Evolutionary conservation across 2,329 filamentous ascomycete genomes (phyloP).

Genomic region (Colletotrichum musae): DNA sequence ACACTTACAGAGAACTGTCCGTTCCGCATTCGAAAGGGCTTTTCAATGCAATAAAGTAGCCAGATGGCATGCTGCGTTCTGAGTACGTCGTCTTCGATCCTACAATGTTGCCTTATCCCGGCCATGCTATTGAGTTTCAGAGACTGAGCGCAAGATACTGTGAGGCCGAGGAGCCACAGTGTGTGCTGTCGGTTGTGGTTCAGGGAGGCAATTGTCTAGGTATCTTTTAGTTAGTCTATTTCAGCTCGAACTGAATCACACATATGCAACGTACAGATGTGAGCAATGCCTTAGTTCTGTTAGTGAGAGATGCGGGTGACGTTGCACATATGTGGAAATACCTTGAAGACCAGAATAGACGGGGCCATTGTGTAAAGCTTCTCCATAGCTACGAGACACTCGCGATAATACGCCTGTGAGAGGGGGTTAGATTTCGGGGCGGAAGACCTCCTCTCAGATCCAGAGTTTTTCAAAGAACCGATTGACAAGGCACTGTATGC

Average conservation of each 20-base stretch:
- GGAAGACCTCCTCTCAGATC: too few species aligned
- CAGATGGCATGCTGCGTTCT: neutral
- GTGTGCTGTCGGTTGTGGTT: neutral
- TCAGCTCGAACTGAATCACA: neutral
- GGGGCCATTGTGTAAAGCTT: neutral
- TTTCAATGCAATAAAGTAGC: constrained; percentile 7
- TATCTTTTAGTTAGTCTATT: neutral
- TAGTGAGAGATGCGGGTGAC: neutral
- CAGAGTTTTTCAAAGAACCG: neutral
- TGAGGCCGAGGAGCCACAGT: neutral
- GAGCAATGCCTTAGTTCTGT: neutral
- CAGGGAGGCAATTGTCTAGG: neutral
- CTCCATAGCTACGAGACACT: neutral
- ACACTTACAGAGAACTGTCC: constrained; percentile 9
- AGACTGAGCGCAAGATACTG: constrained; percentile 2
- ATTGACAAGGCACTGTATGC: neutral
- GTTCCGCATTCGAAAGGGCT: neutral
- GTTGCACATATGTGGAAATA: neutral
- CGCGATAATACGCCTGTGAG: neutral
- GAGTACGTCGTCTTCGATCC: neutral
- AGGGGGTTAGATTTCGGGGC: neutral
- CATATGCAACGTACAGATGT: neutral
- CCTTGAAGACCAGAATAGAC: neutral
- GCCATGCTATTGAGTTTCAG: neutral
- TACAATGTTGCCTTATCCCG: neutral